A percentile compares a stretch with the other conserved stretches of the same genome.
Conservation (phyloP, 2,329 filamentous ascomycete species). For the Aspergillus carbonarius region DNA sequence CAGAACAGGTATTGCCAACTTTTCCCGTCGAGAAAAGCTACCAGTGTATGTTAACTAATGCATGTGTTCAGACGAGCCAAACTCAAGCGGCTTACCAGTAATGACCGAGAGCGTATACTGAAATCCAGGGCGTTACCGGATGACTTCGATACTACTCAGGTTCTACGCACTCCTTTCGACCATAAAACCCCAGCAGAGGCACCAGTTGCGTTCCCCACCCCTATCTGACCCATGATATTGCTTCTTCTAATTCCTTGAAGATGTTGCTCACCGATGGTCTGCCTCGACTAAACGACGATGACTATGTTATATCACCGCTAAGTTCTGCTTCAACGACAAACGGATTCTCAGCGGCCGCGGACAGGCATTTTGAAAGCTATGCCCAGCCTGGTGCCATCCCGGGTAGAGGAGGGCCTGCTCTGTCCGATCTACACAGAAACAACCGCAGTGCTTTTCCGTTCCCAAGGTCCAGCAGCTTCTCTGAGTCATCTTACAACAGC, state of each 20-base stretch:
- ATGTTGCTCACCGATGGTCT: slow-evolving; percentile 36
- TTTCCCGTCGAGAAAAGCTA: neutral
- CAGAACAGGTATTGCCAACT: slow-evolving; percentile 73
- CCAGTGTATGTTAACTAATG: slow-evolving; percentile 9
- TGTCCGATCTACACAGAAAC: slow-evolving; percentile 31
- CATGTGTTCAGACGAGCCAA: slow-evolving; percentile 54
- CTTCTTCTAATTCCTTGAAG: slow-evolving; percentile 30
- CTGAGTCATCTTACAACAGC: slow-evolving; percentile 31
- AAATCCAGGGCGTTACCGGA: slow-evolving; percentile 60
- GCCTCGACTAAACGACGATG: slow-evolving; percentile 36
- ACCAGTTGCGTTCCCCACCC: slow-evolving; percentile 46
- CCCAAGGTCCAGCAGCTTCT: slow-evolving; percentile 38
- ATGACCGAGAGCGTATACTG: slow-evolving; percentile 62
- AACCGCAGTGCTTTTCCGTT: slow-evolving; percentile 29
- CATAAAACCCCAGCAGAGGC: slow-evolving; percentile 48
- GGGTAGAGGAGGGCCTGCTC: slow-evolving; percentile 25
- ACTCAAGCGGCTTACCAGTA: slow-evolving; percentile 60
- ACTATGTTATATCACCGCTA: slow-evolving; percentile 39
- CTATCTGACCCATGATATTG: slow-evolving; percentile 41
- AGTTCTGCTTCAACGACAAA: slow-evolving; percentile 37
- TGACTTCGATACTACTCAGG: slow-evolving; percentile 60
- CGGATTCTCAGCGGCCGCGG: slow-evolving; percentile 33
- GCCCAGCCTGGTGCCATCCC: slow-evolving; percentile 27
- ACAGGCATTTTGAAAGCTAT: slow-evolving; percentile 29
- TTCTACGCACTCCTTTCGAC: slow-evolving; percentile 56